phyloP scores from a whole-genome alignment of 1,284 basidiomycete genomes.

The Salmacisia buchloeana region DNA sequence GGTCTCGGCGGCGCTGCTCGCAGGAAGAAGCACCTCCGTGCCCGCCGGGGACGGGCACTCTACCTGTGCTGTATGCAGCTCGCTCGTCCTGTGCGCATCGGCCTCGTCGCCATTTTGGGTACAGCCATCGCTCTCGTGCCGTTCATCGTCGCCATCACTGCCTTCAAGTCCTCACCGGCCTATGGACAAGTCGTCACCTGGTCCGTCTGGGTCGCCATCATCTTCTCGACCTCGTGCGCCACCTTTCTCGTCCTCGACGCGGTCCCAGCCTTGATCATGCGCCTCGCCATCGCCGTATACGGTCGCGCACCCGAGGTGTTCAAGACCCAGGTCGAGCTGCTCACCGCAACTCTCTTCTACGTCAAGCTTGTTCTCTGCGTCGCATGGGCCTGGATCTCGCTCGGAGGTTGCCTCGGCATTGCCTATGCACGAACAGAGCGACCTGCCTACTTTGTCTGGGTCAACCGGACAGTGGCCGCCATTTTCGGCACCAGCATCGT shows the following conservation, averaged over 20 bases:
- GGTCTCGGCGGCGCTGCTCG: conserved; percentile 11
- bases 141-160: conserved; percentile 39
- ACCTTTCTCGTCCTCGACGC: conserved; percentile 42
- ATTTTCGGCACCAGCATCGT: conserved; percentile 42
- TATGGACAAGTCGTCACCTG: conserved; percentile 34
- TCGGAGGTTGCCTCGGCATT: conserved; percentile 37
- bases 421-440: conserved; percentile 17
- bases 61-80: conserved; percentile 37
- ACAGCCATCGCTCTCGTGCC: conserved; percentile 36
- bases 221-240: conserved; percentile 38
- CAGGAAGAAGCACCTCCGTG: conserved; percentile 22
- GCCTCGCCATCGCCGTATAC: conserved; percentile 37
- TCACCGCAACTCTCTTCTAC: conserved; percentile 37
- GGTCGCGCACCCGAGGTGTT: conserved; percentile 39
- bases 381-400: conserved; percentile 47
- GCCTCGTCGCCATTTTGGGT: conserved; percentile 34
- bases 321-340: conserved; percentile 36
- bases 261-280: conserved; percentile 29
- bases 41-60: conserved; percentile 32
- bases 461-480: conserved; percentile 30
- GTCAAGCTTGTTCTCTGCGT: conserved; percentile 43
- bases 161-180: conserved; percentile 20
- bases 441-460: conserved; percentile 32
- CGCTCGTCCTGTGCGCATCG: conserved; percentile 42
- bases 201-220: conserved; percentile 47